Evolutionary conservation across 805 yeast genomes (phyloP).

Genomic region (Starmerella khaoyaiensis): DNA sequence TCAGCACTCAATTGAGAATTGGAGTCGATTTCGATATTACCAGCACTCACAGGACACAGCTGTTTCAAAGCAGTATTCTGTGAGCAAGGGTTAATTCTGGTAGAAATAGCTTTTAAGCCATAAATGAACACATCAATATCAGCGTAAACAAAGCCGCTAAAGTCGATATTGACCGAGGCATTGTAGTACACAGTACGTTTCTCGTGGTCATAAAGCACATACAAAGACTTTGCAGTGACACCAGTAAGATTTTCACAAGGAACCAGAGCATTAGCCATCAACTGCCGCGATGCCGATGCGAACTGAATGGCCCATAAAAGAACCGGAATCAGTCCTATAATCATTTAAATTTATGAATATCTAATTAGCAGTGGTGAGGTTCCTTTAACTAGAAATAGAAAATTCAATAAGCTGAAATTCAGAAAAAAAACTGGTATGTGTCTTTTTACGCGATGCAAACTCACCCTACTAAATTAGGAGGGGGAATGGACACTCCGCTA

Average conservation of each 20-base stretch:
- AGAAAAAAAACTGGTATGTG: no score
- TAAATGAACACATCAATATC: constrained; percentile 68
- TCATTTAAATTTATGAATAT: no score
- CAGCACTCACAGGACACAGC: constrained; percentile 81
- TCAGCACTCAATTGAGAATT: constrained; percentile 39
- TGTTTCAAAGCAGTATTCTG: constrained; percentile 50
- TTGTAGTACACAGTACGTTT: constrained; percentile 54
- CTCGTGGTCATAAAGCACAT: constrained; percentile 65
- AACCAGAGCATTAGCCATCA: constrained; percentile 61
- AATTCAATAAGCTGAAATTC: no score
- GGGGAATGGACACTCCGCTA: no score
- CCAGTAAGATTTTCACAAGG: constrained; percentile 72
- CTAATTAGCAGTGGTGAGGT: no score
- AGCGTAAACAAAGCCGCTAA: constrained; percentile 55
- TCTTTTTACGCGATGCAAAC: no score
- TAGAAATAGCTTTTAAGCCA: constrained; percentile 58
- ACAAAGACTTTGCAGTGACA: constrained; percentile 58
- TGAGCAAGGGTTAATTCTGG: constrained; percentile 48
- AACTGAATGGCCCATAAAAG: constrained; percentile 5
- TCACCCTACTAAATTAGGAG: no score
- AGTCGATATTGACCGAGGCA: constrained; percentile 54
- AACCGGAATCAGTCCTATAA: constrained; percentile 5
- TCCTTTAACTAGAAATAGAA: no score
- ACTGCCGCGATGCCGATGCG: constrained; percentile 11
- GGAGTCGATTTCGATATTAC: constrained; percentile 63